Base-by-base conservation (phyloP, 345 rosid species). In the Hibiscus mutabilis region DNA sequence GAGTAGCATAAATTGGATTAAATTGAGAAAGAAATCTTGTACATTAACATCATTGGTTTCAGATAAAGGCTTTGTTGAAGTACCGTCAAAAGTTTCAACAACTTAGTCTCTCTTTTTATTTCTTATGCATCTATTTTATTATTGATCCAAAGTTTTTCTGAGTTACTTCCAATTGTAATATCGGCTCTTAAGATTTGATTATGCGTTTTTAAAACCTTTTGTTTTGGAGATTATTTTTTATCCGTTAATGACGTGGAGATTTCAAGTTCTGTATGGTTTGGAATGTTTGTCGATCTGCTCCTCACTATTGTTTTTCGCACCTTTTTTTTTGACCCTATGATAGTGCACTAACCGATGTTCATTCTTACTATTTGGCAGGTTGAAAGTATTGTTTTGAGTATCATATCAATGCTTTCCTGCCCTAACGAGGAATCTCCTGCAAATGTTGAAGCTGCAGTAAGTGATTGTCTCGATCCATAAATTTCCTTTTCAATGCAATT, bases 361-460 rank as follows among this genome's bases (percentile, higher is more conserved):
- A 73, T 15, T 47, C 37, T 27, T 82, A 15, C 1, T 68, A 25
- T 64, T 25, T 76, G 40, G 53, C 87, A 89, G 93, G 97, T 88
- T 71, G 94, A 94, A 76, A 94, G 95, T 77, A 91, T 91, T 59
- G 84, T 93, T 56, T 83, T 89, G 85, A 93, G 97, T 78, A 88
- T 89, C 69, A 89, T 89, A 73, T 89, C 93, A 0, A 93, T 91
- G 96, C 93, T 94, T 66, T 94, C 97, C 40, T 69, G 90, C 75
- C 97, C 98, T 22, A 93, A 91, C 10, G 96, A 93, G 2, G 97
- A 91, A 78, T 91, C 98, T 76, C 97, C 96, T 9, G 97, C 98
- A 44, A 91, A 89, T 65, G 88, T 91, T 71, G 98, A 91, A 75
- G 98, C 97, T 68, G 97, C 97, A 16, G 97, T 89, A 79, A 73